Percentiles rank a stretch among this genome's conserved stretches.
These are phyloP conservation scores for Inosperma sp. DNA, from an alignment of 768 basidiomycete species.

Conservation along the genomic window DNA sequence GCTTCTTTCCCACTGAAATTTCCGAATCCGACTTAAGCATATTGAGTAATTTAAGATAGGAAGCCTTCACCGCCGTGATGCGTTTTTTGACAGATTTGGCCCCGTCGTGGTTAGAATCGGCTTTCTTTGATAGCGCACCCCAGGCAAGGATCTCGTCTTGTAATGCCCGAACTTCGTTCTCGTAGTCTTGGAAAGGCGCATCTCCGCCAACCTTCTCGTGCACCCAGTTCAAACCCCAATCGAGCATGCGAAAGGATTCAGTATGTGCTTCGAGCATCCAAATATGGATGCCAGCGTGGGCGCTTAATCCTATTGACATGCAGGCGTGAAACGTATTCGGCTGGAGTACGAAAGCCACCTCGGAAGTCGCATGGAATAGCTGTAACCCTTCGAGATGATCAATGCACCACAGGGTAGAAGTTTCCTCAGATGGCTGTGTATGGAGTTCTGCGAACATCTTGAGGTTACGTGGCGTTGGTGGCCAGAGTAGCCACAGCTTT, in stretches of 20 bases:
- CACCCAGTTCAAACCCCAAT: not conserved
- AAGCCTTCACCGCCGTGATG: too few relatives aligned
- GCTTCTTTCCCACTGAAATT: too few relatives aligned
- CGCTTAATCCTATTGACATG: not conserved
- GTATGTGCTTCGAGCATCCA: not conserved
- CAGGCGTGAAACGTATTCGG: not conserved
- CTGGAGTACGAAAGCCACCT: not conserved
- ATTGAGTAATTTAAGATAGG: too few relatives aligned
- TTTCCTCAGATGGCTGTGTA: not conserved
- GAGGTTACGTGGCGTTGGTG: not conserved
- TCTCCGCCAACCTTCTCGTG: not conserved
- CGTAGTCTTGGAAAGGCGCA: not conserved
- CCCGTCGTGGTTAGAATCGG: too few relatives aligned
- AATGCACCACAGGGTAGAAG: not conserved
- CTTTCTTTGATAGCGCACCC: too few relatives aligned
- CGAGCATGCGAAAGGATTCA: not conserved
- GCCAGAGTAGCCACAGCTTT: slow-evolving; percentile 5
- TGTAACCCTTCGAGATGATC: not conserved
- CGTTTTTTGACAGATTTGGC: too few relatives aligned
- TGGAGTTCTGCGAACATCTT: not conserved
- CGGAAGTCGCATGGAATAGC: not conserved
- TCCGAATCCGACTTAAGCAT: too few relatives aligned
- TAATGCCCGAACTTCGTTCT: not conserved
- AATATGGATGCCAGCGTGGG: not conserved
- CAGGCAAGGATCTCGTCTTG: not conserved